phyloP scores from a whole-genome alignment of 2,329 filamentous ascomycete species.

The Ophiocordyceps camponoti-saundersi region DNA sequence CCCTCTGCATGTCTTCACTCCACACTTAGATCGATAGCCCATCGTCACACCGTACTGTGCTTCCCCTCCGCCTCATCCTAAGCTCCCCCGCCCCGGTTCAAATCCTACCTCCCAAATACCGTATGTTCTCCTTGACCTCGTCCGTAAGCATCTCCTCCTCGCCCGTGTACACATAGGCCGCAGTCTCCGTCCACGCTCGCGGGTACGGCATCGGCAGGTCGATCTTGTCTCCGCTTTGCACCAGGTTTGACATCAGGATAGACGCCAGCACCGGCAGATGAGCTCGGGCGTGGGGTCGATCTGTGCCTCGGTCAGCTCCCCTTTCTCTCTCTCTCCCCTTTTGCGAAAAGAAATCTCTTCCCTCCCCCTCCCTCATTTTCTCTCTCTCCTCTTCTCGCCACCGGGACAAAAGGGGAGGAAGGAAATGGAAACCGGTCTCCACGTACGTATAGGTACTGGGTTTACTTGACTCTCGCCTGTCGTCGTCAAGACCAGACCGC shows the following conservation, averaged over 20 bases:
- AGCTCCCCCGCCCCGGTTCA: no score
- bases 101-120: conserved; percentile 34
- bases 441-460: conserved; percentile 5
- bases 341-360: no score
- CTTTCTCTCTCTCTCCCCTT: neutral
- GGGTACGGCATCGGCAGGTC: conserved; percentile 42
- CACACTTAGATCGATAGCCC: neutral
- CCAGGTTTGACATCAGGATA: conserved; percentile 35
- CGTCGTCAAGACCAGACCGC: neutral
- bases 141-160: conserved; percentile 24
- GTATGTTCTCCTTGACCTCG: conserved; percentile 32
- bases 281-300: conserved; percentile 13
- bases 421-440: no score
- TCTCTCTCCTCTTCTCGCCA: no score
- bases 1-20: no score
- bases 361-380: neutral
- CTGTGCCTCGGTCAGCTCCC: conserved; percentile 4
- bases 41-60: no score
- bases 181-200: conserved; percentile 35
- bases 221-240: conserved; percentile 33
- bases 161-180: conserved; percentile 38
- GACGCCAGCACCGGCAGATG: conserved; percentile 34
- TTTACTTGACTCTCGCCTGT: neutral
- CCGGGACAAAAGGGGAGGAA: no score
- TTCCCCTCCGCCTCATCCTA: no score